Base-by-base conservation (phyloP, 2,329 filamentous ascomycete genomes). In the Cladosporium sp. region DNA sequence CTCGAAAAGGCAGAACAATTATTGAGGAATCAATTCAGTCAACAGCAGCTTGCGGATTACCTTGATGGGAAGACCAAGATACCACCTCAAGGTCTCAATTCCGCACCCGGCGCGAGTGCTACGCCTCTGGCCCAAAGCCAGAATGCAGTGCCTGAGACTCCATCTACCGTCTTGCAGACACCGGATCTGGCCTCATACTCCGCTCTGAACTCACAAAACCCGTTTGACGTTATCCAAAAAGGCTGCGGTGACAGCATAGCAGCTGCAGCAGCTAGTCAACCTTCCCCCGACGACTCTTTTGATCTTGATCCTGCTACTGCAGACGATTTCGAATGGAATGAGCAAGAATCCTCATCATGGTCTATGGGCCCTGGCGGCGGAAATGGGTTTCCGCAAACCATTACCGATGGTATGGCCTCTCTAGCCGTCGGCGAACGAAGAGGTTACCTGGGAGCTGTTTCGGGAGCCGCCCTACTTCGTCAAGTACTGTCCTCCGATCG, bases 271-370 rank as follows among this genome's bases (percentile, higher is more conserved):
- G 39, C 40, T 12, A 36, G 40, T 7, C 52, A 55, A 6, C n/a
- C 52, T 28, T 45, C 39, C 13, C 39, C 52, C 15, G 52, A 47
- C 6, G 52, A 47, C 20, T 45, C 52, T 35, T 55, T 55, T 15
- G 52, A 47, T 24, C 40, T 55, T 8, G 52, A 55, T 20, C 52
- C 52, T 47, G 52, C 52, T 4, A 55, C 52, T 8, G 39, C 52
- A 3, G 52, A 55, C 20, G 52, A 55, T 9, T 55, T 55, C n/a
- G 52, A 55, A 37, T 55, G 52, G 52, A 37, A 55, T 20, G 52
- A 55, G 25, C 52, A 55, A 44, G 52, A 55, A 13, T 51, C 48
- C n/a, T 47, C 52, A n/a, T 47, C 52, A 20, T 55, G 39, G 39
- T 45, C 52, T 9, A 24, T 47, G 25, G 40, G 40, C 12, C 28